Evolutionary conservation across 2,329 filamentous ascomycete genomes (phyloP), one percentile per base, ranked within the genome.

Genomic region (Myriosclerotinia duriaeana): DNA sequence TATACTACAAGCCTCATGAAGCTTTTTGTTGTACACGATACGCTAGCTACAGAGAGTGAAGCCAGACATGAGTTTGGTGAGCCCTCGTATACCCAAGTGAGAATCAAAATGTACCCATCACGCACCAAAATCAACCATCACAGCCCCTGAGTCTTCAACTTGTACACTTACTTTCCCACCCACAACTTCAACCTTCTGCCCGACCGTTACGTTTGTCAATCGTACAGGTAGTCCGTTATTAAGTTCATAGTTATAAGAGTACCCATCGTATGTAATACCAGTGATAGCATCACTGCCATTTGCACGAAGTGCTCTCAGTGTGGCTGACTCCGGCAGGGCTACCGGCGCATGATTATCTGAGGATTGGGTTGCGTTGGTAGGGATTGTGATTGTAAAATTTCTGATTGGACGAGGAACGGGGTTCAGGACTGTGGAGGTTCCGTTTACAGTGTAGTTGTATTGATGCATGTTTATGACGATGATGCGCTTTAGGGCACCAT

Each of bases 211-310:
- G 72, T 89, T 88, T 0, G 68, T 66, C 75, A 88, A 70, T 66
- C 80, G 74, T 44, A 86, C 83, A 2, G 86, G 84, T 73, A 74
- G 77, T 0, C 86, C 87, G 5, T 78, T 70, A 14, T 83, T 79
- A 60, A 88, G 76, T 74, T 89, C 86, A 67, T 82, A 83, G 71
- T 88, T 85, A 70, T 86, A 89, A 69, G 84, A 88, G 73, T 78
- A 81, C 1, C 85, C 86, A 74, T 88, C 84, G 78, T 82, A 89
- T 0, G 84, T 84, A 53, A 88, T 82, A 0, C 86, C 86, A 0
- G 83, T 83, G 30, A 87, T 82, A 11, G 87, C 86, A 76, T 89
- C 85, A 69, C 84, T 88, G 0, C 87, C 87, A 74, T 87, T 88
- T 2, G 87, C 86, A 59, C 79, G 73, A 42, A 89, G 74, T 36